Evolutionary conservation across 2,329 filamentous ascomycete genomes (phyloP).

Genomic region (Exophiala aquamarina): DNA sequence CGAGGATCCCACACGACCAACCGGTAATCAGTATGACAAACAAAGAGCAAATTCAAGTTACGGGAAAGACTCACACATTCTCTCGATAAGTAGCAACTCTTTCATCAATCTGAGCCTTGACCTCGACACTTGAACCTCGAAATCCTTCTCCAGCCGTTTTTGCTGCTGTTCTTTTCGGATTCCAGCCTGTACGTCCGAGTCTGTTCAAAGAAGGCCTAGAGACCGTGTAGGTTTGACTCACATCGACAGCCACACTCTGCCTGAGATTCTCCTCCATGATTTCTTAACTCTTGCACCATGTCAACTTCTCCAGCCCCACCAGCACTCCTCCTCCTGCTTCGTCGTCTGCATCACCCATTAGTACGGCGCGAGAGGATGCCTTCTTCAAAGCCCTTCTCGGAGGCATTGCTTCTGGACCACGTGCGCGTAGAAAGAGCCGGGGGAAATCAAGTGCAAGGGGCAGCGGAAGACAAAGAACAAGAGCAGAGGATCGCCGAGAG

Average conservation of each 20-base stretch:
- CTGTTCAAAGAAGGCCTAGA: background rate
- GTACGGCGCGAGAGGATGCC: too few relatives aligned
- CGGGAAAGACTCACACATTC: slow-evolving; percentile 12
- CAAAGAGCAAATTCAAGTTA: too few relatives aligned
- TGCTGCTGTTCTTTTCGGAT: slow-evolving; percentile 19
- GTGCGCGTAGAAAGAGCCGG: too few relatives aligned
- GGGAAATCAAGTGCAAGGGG: too few relatives aligned
- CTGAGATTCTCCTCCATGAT: slow-evolving; percentile 10
- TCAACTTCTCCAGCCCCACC: background rate
- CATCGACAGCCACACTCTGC: slow-evolving; percentile 17
- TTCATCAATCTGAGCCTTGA: slow-evolving; percentile 9
- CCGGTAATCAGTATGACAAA: background rate
- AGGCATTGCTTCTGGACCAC: too few relatives aligned
- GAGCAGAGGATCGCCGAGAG: too few relatives aligned
- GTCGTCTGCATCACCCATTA: background rate
- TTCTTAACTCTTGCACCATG: background rate
- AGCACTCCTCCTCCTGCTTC: background rate
- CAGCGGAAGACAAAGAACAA: too few relatives aligned
- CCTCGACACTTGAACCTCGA: slow-evolving; percentile 9
- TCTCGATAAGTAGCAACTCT: slow-evolving; percentile 1
- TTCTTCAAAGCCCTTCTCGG: too few relatives aligned
- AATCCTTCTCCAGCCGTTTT: slow-evolving; percentile 15
- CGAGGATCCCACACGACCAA: slow-evolving; percentile 1
- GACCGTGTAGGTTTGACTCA: slow-evolving; percentile 14
- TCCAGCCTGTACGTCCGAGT: slow-evolving; percentile 10